phyloP scores from a whole-genome alignment of 768 basidiomycete genomes.

The Podaxis sp. region DNA sequence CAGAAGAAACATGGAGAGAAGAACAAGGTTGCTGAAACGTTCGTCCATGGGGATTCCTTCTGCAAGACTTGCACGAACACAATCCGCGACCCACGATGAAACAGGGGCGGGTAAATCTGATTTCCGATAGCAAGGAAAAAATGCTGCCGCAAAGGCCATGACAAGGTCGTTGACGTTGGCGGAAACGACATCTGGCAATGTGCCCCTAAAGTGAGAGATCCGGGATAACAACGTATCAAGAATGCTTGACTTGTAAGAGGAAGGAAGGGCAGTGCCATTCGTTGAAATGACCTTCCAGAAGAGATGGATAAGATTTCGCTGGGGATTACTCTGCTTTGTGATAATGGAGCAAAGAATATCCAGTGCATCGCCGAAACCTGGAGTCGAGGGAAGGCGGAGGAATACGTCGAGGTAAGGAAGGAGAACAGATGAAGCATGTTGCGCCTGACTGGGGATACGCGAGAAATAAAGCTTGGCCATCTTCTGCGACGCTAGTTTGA shows the following conservation, averaged over 20 bases:
- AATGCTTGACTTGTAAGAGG: conserved; percentile 30
- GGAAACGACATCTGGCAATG: too few species aligned
- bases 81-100: not conserved
- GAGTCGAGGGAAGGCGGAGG: conserved; percentile 18
- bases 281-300: conserved; percentile 40
- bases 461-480: conserved; percentile 42
- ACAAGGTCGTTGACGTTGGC: not conserved
- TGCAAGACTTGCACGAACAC: not conserved
- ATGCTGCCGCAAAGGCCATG: conserved; percentile 1
- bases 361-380: not conserved
- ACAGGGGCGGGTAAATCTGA: not conserved
- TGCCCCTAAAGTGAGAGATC: conserved; percentile 14
- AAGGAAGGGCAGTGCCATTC: conserved; percentile 24
- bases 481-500: conserved; percentile 17
- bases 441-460: conserved; percentile 31
- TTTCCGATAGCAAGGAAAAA: conserved; percentile 2
- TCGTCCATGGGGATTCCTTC: not conserved
- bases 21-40: conserved; percentile 10
- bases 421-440: conserved; percentile 40
- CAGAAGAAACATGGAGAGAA: conserved; percentile 3
- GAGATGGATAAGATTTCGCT: conserved; percentile 26
- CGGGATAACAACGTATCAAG: conserved; percentile 37
- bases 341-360: conserved; percentile 1
- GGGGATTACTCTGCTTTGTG: conserved; percentile 28
- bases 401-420: conserved; percentile 46